A percentile compares a stretch with the other conserved stretches of the same genome.
Conservation (phyloP, 768 basidiomycete genomes). For the Lentinula guzmanii region DNA sequence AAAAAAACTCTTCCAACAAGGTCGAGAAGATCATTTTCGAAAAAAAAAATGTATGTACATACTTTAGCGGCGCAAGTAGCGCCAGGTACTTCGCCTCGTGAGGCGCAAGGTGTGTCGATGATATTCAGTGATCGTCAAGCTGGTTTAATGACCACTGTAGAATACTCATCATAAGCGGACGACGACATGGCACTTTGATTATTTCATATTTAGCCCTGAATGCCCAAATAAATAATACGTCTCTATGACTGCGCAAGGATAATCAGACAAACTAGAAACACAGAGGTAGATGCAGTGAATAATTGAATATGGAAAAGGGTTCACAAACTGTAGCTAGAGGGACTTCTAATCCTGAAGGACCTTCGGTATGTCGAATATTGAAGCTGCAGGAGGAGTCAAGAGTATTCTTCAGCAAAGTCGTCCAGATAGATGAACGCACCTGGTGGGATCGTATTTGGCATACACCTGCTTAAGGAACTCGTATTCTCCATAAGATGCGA, state of each 20-base stretch:
- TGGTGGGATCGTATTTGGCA: conserved; percentile 36
- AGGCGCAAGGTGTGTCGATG: too few species aligned
- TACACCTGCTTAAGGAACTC: conserved; percentile 29
- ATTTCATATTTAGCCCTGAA: too few species aligned
- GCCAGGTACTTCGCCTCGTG: too few species aligned
- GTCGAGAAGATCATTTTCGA: too few species aligned
- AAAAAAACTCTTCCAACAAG: too few species aligned
- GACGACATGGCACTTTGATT: too few species aligned
- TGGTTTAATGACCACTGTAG: too few species aligned
- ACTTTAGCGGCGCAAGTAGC: too few species aligned
- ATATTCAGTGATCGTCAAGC: too few species aligned
- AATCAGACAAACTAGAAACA: not conserved
- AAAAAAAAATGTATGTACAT: too few species aligned
- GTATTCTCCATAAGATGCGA: conserved; percentile 33
- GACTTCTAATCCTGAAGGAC: not conserved
- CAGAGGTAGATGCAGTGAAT: not conserved
- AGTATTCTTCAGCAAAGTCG: not conserved
- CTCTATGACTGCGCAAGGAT: not conserved
- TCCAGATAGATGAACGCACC: conserved; percentile 17
- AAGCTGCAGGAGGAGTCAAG: not conserved
- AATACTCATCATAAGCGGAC: too few species aligned
- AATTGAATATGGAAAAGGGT: not conserved
- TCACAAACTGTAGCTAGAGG: not conserved
- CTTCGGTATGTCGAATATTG: not conserved
- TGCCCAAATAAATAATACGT: too few species aligned